Conservation (phyloP, 305 asterid genomes). For the Coffea humblotiana region DNA sequence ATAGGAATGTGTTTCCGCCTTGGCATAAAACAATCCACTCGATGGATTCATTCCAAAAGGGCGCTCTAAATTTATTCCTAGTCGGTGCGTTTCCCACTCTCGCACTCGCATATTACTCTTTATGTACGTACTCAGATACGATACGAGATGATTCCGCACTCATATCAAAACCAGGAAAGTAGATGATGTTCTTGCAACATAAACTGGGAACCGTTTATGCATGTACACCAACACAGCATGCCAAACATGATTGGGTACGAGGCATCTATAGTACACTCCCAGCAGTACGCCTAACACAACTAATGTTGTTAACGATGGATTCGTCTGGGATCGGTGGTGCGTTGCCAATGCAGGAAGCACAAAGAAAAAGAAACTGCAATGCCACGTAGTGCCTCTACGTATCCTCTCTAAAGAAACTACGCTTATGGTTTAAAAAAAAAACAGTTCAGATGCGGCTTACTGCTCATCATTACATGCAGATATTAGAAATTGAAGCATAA, state of each 20-base stretch:
- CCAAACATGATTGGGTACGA: background rate
- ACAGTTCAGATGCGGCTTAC: background rate
- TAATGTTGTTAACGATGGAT: slow-evolving; percentile 6
- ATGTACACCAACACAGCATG: slow-evolving; percentile 13
- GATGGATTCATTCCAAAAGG: background rate
- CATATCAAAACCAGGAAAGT: background rate
- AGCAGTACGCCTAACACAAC: background rate
- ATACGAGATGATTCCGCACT: background rate
- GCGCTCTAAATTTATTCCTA: too few relatives aligned
- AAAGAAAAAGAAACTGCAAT: slow-evolving; percentile 23
- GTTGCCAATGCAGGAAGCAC: slow-evolving; percentile 64
- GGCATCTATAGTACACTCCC: background rate
- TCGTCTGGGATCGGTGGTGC: slow-evolving; percentile 43
- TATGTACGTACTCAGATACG: background rate
- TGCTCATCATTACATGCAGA: background rate
- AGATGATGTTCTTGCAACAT: background rate
- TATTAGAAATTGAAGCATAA: background rate
- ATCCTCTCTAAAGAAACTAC: background rate
- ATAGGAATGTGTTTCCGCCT: background rate
- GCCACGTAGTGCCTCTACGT: background rate
- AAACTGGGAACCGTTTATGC: slow-evolving; percentile 11
- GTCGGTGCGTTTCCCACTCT: slow-evolving; percentile 14
- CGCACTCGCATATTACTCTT: slow-evolving; percentile 2
- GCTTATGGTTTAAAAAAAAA: background rate
- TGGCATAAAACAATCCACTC: slow-evolving; percentile 13